These are phyloP conservation scores for Houttuynia cordata DNA, from an alignment of 164 flowering plant genomes.

Conservation along the genomic window DNA sequence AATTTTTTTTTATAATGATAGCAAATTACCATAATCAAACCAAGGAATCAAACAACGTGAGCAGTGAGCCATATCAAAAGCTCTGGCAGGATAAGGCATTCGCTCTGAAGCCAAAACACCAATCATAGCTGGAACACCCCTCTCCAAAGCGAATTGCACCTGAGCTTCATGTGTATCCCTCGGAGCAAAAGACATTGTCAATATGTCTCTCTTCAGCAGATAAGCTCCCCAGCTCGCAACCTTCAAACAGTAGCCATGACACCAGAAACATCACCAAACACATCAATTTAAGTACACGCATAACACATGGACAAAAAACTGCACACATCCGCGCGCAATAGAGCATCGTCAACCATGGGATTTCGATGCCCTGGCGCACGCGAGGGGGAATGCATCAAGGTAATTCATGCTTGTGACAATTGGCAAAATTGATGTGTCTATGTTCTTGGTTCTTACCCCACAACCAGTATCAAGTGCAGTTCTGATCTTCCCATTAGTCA, in stretches of 20 bases:
- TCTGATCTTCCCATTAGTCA: constrained; percentile 61
- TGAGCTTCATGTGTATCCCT: constrained; percentile 98
- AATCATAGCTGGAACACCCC: constrained; percentile 98
- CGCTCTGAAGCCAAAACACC: constrained; percentile 72
- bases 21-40: constrained; percentile 68
- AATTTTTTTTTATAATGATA: no score
- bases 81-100: constrained; percentile 89
- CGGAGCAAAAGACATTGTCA: constrained; percentile 97
- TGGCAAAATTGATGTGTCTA: not conserved
- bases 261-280: not conserved
- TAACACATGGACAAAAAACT: not conserved
- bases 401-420: no score
- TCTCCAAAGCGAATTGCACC: constrained; percentile 87
- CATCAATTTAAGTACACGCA: not conserved
- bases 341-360: no score
- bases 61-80: constrained; percentile 98
- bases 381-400: no score
- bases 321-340: no score
- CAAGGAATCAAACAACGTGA: constrained; percentile 97
- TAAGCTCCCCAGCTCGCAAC: constrained; percentile 99
- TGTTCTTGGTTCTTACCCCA: constrained; percentile 71
- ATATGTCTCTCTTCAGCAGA: constrained; percentile 62
- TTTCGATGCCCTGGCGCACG: no score
- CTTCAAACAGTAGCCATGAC: constrained; percentile 20
- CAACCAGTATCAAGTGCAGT: constrained; percentile 97